phyloP scores from a whole-genome alignment of 129 eudicot species.

The Centrapalus pauciflorus region DNA sequence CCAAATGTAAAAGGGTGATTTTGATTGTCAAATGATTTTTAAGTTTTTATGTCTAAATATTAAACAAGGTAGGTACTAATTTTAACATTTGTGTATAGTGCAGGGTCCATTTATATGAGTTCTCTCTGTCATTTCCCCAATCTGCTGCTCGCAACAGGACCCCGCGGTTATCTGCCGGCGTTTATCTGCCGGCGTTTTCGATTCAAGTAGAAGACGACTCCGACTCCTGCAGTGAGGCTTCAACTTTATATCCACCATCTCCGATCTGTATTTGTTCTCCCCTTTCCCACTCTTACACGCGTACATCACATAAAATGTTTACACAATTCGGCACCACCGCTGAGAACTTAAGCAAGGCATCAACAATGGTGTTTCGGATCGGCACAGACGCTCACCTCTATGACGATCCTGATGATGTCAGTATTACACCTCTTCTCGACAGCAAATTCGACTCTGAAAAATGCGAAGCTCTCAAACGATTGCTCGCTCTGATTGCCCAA shows the following conservation, averaged over 20 bases:
- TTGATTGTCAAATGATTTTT: too few relatives aligned
- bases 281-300: not conserved
- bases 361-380: conserved; percentile 85
- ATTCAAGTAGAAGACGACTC: not conserved
- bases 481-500: conserved; percentile 96
- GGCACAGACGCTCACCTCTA: conserved; percentile 96
- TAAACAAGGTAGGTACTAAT: not conserved
- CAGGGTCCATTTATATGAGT: not conserved
- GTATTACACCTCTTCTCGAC: conserved; percentile 75
- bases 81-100: not conserved
- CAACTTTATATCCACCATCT: not conserved
- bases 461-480: conserved; percentile 93
- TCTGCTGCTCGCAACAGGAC: conserved; percentile 10
- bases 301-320: conserved; percentile 44
- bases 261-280: conserved; percentile 9
- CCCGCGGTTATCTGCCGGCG: conserved; percentile 17
- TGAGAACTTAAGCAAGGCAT: conserved; percentile 81
- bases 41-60: too few relatives aligned
- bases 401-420: conserved; percentile 98
- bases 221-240: conserved; percentile 13
- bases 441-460: conserved; percentile 94
- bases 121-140: not conserved
- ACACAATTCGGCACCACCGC: conserved; percentile 91
- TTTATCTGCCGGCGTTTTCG: conserved; percentile 16
- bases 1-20: too few relatives aligned